Conservation (phyloP, 2,329 filamentous ascomycete species). For the Chrysoporthe puriensis region DNA sequence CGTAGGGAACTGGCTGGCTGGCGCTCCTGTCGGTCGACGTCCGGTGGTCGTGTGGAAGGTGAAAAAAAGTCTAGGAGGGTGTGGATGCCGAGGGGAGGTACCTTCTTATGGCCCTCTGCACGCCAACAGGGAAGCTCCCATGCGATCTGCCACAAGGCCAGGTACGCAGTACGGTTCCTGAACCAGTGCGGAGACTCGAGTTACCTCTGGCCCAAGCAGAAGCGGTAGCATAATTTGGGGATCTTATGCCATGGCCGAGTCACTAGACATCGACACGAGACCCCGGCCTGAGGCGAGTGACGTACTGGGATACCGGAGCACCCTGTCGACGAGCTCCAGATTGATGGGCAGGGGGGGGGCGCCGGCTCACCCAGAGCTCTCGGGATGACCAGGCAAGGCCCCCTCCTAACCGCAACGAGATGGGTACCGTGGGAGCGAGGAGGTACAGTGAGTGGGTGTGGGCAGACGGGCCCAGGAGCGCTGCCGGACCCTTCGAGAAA, state of each 20-base stretch:
- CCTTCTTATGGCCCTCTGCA: conserved; percentile 46
- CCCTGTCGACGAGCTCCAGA: conserved; percentile 32
- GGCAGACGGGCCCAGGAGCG: neutral
- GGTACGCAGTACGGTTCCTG: conserved; percentile 47
- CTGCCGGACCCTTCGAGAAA: neutral
- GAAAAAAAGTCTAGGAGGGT: conserved; percentile 36
- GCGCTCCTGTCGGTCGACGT: conserved; percentile 52
- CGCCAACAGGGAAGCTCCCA: conserved; percentile 50
- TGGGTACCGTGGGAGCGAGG: conserved; percentile 14
- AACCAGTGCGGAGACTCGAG: conserved; percentile 46
- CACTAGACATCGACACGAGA: conserved; percentile 57
- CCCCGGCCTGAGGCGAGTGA: conserved; percentile 45
- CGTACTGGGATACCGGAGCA: conserved; percentile 39
- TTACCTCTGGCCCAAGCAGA: conserved; percentile 51
- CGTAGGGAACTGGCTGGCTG: neutral
- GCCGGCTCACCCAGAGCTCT: conserved; percentile 17
- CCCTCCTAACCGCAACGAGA: conserved; percentile 18
- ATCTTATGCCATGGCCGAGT: conserved; percentile 60
- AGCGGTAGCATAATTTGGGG: conserved; percentile 61
- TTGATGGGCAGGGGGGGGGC: conserved; percentile 41
- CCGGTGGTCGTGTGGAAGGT: conserved; percentile 41
- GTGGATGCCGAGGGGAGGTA: conserved; percentile 44
- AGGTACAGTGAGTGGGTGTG: conserved; percentile 20
- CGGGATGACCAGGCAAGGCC: conserved; percentile 15
- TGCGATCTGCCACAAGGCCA: conserved; percentile 52